phyloP scores from a whole-genome alignment of 352 stramenopile genomes.

The Plasmopara viticola region DNA sequence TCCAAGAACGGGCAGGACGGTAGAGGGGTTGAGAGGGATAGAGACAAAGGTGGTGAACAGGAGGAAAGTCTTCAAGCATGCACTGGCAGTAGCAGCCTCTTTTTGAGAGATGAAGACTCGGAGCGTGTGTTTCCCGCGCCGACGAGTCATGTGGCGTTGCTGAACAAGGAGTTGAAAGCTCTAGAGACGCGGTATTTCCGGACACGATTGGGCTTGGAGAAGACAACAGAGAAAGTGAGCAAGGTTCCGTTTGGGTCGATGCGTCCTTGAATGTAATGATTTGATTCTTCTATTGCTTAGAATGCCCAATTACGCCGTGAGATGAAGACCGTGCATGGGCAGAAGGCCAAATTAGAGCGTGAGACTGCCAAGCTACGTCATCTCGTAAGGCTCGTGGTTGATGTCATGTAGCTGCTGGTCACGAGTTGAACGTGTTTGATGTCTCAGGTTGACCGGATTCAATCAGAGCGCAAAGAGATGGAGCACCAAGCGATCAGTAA shows the following conservation, averaged over 20 bases:
- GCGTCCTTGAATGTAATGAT: constrained; percentile 1
- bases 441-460: constrained; percentile 60
- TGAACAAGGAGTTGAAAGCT: constrained; percentile 67
- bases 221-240: constrained; percentile 50
- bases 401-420: neutral
- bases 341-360: constrained; percentile 42
- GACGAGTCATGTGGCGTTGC: constrained; percentile 47
- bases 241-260: neutral
- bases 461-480: constrained; percentile 66
- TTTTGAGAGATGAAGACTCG: constrained; percentile 15
- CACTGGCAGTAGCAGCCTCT: constrained; percentile 14
- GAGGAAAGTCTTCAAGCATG: neutral
- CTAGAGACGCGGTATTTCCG: constrained; percentile 76
- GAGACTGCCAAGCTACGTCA: constrained; percentile 62
- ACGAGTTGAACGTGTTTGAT: neutral
- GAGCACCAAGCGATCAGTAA: constrained; percentile 78
- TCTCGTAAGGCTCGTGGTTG: constrained; percentile 22
- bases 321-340: constrained; percentile 31
- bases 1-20: neutral
- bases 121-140: constrained; percentile 32
- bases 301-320: constrained; percentile 54
- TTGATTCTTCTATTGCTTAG: constrained; percentile 10
- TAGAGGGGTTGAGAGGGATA: neutral
- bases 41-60: constrained; percentile 3
- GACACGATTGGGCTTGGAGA: constrained; percentile 65